Evolutionary conservation across 306 rosid genomes (phyloP).

Genomic region (Begonia loranthoides): DNA sequence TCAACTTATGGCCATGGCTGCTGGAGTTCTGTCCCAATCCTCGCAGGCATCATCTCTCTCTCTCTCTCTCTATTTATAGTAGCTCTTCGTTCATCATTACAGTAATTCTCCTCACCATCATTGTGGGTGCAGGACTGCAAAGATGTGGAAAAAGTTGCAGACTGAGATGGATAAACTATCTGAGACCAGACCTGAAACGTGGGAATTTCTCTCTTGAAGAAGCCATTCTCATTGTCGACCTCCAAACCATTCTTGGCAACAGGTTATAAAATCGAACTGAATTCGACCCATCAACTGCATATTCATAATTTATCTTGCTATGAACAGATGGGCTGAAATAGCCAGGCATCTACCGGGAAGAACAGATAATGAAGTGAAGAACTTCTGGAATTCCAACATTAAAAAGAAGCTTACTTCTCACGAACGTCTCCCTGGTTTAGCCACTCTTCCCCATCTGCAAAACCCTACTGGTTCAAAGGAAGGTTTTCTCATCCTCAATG

Average conservation of each 20-base stretch:
- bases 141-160: constrained; percentile 98
- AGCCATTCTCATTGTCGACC: constrained; percentile 83
- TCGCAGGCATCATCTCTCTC: constrained; percentile 37
- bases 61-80: no score
- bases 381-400: constrained; percentile 96
- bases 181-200: constrained; percentile 91
- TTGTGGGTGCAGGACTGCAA: constrained; percentile 39
- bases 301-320: no score
- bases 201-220: constrained; percentile 93
- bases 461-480: constrained; percentile 23
- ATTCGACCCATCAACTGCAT: no score
- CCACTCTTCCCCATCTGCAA: constrained; percentile 40
- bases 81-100: no score
- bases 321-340: constrained; percentile 86
- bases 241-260: constrained; percentile 85
- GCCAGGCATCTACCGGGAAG: constrained; percentile 94
- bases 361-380: no score
- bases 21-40: constrained; percentile 97
- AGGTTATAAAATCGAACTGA: no score
- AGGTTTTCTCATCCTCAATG: constrained; percentile 38
- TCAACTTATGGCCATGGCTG: constrained; percentile 89
- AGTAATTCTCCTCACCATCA: no score
- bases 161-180: constrained; percentile 88
- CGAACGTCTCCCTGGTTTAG: constrained; percentile 32
- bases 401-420: constrained; percentile 76